Evolutionary conservation across 148 eudicot genomes (phyloP).

Genomic region (Rheum nobile): DNA sequence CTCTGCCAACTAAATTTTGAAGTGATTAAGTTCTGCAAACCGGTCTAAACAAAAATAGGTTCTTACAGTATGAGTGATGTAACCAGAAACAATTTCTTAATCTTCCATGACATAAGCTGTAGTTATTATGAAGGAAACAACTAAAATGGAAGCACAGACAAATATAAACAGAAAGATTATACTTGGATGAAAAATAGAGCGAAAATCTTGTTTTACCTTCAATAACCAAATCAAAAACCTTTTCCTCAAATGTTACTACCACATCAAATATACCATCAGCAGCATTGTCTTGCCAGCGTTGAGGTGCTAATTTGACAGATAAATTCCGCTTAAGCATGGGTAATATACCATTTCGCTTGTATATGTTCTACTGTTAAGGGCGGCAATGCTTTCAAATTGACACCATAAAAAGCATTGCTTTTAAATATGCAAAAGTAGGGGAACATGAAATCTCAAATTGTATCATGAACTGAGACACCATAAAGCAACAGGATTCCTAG

Average conservation of each 20-base stretch:
- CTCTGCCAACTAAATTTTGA: not conserved
- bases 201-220: constrained; percentile 44
- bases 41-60: not conserved
- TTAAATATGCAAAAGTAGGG: not conserved
- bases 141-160: not conserved
- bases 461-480: not conserved
- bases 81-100: not conserved
- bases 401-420: not conserved
- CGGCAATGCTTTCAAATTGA: not conserved
- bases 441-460: not conserved
- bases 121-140: not conserved
- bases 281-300: constrained; percentile 96
- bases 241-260: constrained; percentile 83
- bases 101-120: not conserved
- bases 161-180: not conserved
- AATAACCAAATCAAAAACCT: constrained; percentile 89
- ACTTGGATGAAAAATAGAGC: not conserved
- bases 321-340: constrained; percentile 88
- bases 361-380: constrained; percentile 34
- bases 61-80: not conserved
- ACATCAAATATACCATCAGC: constrained; percentile 79
- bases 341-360: constrained; percentile 89
- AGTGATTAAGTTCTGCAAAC: not conserved
- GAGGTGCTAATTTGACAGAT: constrained; percentile 78
- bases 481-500: not conserved